Evolutionary conservation across 257 asterid genomes (phyloP).

Genomic region (Linaria vulgaris): DNA sequence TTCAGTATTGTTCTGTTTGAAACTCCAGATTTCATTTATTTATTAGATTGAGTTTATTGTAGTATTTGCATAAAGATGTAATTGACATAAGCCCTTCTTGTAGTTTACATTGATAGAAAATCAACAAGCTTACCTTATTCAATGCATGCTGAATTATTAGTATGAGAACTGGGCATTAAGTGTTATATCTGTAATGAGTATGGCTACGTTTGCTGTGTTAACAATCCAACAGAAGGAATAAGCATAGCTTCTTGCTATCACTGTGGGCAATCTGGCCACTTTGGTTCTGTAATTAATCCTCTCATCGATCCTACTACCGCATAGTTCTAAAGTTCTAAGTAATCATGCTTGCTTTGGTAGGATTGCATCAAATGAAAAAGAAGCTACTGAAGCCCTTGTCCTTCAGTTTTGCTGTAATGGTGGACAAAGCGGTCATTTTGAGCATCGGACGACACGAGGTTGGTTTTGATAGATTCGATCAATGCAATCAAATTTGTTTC

Average conservation of each 20-base stretch:
- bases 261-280: constrained; percentile 49
- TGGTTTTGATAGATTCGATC: background rate
- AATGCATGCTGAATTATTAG: constrained; percentile 10
- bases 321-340: background rate
- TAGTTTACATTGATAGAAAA: background rate
- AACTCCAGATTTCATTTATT: too few relatives aligned
- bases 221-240: constrained; percentile 26
- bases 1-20: too few relatives aligned
- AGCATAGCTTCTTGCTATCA: constrained; percentile 39
- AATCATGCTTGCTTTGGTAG: constrained; percentile 24
- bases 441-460: constrained; percentile 19
- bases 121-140: constrained; percentile 15
- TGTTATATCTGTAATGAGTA: constrained; percentile 43
- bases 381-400: background rate
- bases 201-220: constrained; percentile 52
- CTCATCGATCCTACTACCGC: background rate
- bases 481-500: background rate
- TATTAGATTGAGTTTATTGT: too few relatives aligned
- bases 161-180: constrained; percentile 37
- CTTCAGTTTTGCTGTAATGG: constrained; percentile 28
- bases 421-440: constrained; percentile 17
- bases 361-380: constrained; percentile 26
- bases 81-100: too few relatives aligned
- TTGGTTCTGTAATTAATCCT: constrained; percentile 36
- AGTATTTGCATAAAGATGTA: too few relatives aligned